Evolutionary conservation across 352 stramenopile genomes (phyloP).

Genomic region (Phytophthora pistaciae): DNA sequence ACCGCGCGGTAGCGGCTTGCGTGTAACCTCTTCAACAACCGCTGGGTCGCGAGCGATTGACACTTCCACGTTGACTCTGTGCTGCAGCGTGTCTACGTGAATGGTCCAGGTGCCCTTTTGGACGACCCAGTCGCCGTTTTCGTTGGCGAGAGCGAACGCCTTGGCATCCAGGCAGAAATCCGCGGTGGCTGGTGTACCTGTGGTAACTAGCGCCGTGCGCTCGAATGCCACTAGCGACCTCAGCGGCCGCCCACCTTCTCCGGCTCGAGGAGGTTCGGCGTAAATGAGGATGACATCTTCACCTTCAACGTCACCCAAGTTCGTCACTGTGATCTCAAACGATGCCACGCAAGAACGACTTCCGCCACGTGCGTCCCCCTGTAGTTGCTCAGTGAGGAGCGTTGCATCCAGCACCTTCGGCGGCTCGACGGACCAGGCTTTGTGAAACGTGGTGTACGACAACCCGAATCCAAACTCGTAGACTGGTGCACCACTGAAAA

Average conservation of each 20-base stretch:
- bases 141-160: conserved; percentile 52
- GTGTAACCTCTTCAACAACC: conserved; percentile 11
- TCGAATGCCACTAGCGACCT: conserved; percentile 68
- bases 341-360: conserved; percentile 19
- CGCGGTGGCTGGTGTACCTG: conserved; percentile 30
- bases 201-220: conserved; percentile 47
- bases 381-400: conserved; percentile 24
- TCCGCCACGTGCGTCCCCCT: background rate
- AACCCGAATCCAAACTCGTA: conserved; percentile 84
- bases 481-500: conserved; percentile 72
- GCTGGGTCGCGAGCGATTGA: background rate
- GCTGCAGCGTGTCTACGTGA: conserved; percentile 36
- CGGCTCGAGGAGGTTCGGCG: conserved; percentile 37
- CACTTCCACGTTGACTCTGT: conserved; percentile 38
- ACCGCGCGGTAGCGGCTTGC: conserved; percentile 25
- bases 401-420: conserved; percentile 13
- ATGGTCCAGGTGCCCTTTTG: conserved; percentile 55
- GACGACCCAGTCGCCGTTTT: conserved; percentile 44
- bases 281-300: conserved; percentile 59
- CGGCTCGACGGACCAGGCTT: conserved; percentile 44
- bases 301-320: conserved; percentile 47
- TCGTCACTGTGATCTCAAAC: conserved; percentile 54
- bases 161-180: conserved; percentile 46
- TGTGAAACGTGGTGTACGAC: conserved; percentile 79
- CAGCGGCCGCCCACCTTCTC: conserved; percentile 42